Percentiles rank a stretch among this genome's conserved stretches.
These are phyloP conservation scores for Coniferiporia weirii DNA, from an alignment of 1,284 basidiomycete genomes.

Conservation along the genomic window DNA sequence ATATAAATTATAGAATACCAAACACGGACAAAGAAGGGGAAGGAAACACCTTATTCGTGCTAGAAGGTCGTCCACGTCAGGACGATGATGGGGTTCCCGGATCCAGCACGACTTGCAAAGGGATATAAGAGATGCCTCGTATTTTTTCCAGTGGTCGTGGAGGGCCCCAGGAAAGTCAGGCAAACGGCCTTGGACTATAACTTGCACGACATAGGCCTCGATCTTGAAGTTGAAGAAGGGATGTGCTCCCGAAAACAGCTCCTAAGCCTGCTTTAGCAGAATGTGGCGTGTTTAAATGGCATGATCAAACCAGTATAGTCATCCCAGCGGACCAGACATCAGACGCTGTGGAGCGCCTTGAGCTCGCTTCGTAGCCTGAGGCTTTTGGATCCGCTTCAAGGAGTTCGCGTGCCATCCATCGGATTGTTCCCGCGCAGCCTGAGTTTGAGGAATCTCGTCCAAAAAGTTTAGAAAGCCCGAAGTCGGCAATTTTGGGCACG, in stretches of 20 bases:
- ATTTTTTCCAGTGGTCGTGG: background rate
- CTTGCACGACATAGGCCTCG: background rate
- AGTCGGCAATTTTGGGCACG: slow-evolving; percentile 5
- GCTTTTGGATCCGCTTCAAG: background rate
- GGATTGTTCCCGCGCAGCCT: background rate
- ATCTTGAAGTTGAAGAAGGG: background rate
- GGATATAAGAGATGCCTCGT: background rate
- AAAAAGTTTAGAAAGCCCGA: slow-evolving; percentile 7
- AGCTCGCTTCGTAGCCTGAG: background rate
- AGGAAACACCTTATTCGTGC: background rate
- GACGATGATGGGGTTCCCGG: background rate
- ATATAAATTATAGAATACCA: background rate
- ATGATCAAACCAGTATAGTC: slow-evolving; percentile 7
- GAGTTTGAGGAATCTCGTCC: background rate
- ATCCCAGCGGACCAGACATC: slow-evolving; percentile 12
- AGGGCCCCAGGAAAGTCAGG: background rate
- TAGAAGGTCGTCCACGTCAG: background rate
- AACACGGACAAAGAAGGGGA: background rate
- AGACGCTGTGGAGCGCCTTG: background rate
- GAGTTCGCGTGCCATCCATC: slow-evolving; percentile 14
- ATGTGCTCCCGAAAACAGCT: slow-evolving; percentile 4
- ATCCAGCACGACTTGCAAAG: slow-evolving; percentile 7
- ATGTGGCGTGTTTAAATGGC: too few relatives aligned
- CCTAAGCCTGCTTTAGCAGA: background rate
- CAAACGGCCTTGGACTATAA: background rate